Evolutionary conservation across 2,329 filamentous ascomycete species (phyloP).

Genomic region (Sarocladium kiliense): DNA sequence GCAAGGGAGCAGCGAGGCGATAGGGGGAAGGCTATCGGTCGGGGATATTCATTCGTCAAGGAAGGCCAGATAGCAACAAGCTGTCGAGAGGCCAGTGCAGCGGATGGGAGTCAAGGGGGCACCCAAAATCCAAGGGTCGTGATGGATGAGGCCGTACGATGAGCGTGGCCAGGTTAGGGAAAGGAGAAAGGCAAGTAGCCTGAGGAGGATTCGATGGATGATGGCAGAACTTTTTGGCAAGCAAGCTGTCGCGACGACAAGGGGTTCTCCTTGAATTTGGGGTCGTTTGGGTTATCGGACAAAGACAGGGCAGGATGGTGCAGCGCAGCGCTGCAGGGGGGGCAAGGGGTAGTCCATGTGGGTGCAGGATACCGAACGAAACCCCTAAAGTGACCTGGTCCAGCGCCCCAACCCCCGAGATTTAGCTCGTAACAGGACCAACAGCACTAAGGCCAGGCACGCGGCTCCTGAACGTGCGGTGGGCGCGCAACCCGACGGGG

Average conservation of each 20-base stretch:
- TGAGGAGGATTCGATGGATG: constrained; percentile 2
- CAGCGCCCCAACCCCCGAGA: not conserved
- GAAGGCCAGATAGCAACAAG: constrained; percentile 6
- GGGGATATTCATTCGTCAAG: constrained; percentile 13
- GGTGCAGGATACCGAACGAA: not conserved
- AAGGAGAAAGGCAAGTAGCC: not conserved
- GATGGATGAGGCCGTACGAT: constrained; percentile 1
- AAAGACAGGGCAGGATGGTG: not conserved
- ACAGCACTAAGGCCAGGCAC: not conserved
- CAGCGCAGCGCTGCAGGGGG: not conserved
- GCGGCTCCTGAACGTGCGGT: not conserved
- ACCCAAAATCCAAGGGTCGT: constrained; percentile 4
- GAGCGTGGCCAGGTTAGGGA: not conserved
- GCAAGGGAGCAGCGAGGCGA: not conserved
- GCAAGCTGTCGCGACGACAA: constrained; percentile 7
- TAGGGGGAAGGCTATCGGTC: constrained; percentile 7
- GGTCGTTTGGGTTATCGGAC: not conserved
- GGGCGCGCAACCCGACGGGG: not conserved
- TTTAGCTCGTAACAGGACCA: not conserved
- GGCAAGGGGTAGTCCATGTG: constrained; percentile 1
- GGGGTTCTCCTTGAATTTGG: constrained; percentile 8
- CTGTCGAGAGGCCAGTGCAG: not conserved
- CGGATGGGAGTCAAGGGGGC: not conserved
- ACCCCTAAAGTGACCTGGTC: not conserved
- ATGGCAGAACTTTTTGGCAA: constrained; percentile 12